Base-by-base conservation (phyloP, 2,329 filamentous ascomycete species). In the Penicillium expansum region DNA sequence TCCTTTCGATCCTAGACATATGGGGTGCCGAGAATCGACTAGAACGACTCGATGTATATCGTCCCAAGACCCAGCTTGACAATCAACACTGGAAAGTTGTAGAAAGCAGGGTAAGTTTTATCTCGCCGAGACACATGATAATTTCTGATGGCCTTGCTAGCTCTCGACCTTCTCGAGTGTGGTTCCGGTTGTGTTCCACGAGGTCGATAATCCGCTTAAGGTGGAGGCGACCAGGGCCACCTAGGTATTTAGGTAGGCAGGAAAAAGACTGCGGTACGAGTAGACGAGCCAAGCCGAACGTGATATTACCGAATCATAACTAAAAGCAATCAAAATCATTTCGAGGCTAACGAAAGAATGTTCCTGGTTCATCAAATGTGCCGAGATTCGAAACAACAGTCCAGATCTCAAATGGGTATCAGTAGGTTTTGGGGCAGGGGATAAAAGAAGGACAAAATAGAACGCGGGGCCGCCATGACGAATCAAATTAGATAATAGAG, bases 381-480 rank as follows among this genome's bases (percentile, higher is more conserved):
- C 20, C n/a, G 13, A 11, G 24, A 42, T 41, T 30, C 18, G 24
- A 42, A 50, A 30, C 27, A 30, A 37, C 32, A 20, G 27, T 38
- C 16, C 37, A 50, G 48, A 42, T 16, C 48, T 22, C 18, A 24
- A 24, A 22, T 50, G 48, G 48, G 48, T 50, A 50, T 50, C 35
- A 42, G 48, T 22, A 16, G 27, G 11, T 14, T 11, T 32, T 50
- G 13, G n/a, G 33, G 8, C 13, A 39, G 47, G 33, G 24, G 29
- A 30, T 18, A 42, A 35, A 49, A 22, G 38, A 57, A 49, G 53
- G 48, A 52, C n/a, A 53, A 39, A 24, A 27, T 9, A 48, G 14
- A 60, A 62, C 54, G 59, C 61, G 53, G 29, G 44, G 41, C 43
- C 52, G 60, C 60, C 56, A 60, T 47, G 56, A 51, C 18, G 39